Conservation (phyloP, 805 yeast species). For the Schwanniomyces vanrijiae region DNA sequence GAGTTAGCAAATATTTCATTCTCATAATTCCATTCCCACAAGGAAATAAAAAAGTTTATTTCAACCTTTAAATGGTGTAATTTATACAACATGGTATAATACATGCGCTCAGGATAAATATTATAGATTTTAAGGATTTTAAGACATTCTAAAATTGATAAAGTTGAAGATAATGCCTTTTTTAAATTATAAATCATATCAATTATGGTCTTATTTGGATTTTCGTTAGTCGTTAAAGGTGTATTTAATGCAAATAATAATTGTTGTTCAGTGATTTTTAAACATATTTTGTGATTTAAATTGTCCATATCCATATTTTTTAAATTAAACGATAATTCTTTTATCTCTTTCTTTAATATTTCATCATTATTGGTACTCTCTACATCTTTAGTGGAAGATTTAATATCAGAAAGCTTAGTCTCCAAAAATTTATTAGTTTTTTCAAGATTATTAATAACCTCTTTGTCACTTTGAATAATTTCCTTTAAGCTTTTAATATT, state of each 20-base stretch:
- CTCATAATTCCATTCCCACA: conserved; percentile 12
- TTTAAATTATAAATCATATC: not conserved
- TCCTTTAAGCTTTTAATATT: conserved; percentile 30
- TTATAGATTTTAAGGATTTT: not conserved
- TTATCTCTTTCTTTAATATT: conserved; percentile 9
- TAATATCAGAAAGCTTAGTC: conserved; percentile 17
- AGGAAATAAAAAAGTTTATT: not conserved
- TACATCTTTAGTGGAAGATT: not conserved
- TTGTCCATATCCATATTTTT: conserved; percentile 2
- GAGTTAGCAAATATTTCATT: not conserved
- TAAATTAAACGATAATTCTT: conserved; percentile 15
- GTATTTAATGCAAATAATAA: not conserved
- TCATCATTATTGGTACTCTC: not conserved
- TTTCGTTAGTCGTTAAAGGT: not conserved
- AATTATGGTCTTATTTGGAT: not conserved
- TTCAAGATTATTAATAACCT: conserved; percentile 15
- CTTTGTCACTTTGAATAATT: conserved; percentile 15
- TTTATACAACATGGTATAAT: not conserved
- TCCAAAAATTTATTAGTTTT: conserved; percentile 19
- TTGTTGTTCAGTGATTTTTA: not conserved
- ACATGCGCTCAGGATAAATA: not conserved
- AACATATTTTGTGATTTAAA: not conserved
- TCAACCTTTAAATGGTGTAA: not conserved
- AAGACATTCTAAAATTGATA: not conserved
- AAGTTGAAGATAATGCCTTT: not conserved